These are phyloP conservation scores for Lepiota subincarnata DNA, from an alignment of 768 basidiomycete genomes.

Conservation along the genomic window DNA sequence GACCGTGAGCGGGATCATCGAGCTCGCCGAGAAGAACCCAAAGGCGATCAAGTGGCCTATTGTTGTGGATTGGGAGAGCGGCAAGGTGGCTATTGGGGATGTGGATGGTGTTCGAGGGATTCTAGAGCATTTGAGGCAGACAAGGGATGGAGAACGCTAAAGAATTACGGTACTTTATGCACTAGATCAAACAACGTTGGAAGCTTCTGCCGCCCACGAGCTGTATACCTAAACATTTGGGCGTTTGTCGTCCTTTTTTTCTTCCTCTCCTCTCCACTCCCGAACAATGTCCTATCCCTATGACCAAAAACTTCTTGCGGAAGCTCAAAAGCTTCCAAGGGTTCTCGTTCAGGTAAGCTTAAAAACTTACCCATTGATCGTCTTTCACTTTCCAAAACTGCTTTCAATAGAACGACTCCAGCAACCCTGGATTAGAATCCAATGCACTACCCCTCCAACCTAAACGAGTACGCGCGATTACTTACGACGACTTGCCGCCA, in stretches of 20 bases:
- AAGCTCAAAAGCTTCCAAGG: slow-evolving; percentile 3
- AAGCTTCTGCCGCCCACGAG: too few relatives aligned
- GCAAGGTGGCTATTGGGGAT: slow-evolving; percentile 61
- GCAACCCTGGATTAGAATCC: too few relatives aligned
- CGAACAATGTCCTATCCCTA: neutral
- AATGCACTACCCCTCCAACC: too few relatives aligned
- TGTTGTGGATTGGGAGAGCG: slow-evolving; percentile 73
- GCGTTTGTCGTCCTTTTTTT: too few relatives aligned
- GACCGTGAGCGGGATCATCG: slow-evolving; percentile 40
- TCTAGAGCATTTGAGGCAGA: slow-evolving; percentile 60
- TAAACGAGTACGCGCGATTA: too few relatives aligned
- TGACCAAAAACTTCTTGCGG: slow-evolving; percentile 2
- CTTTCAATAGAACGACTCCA: too few relatives aligned
- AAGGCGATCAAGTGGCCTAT: slow-evolving; percentile 72
- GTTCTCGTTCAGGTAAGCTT: slow-evolving; percentile 8
- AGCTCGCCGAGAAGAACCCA: slow-evolving; percentile 52
- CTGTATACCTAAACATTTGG: too few relatives aligned
- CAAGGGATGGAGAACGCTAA: slow-evolving; percentile 55
- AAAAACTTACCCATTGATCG: neutral
- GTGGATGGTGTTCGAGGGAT: slow-evolving; percentile 66
- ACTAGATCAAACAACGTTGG: too few relatives aligned
- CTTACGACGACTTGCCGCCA: too few relatives aligned
- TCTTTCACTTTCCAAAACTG: neutral
- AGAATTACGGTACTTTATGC: too few relatives aligned
- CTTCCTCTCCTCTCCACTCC: too few relatives aligned